Base-by-base conservation (phyloP, 129 eudicot species). In the Pseudognaphalium luteoalbum region DNA sequence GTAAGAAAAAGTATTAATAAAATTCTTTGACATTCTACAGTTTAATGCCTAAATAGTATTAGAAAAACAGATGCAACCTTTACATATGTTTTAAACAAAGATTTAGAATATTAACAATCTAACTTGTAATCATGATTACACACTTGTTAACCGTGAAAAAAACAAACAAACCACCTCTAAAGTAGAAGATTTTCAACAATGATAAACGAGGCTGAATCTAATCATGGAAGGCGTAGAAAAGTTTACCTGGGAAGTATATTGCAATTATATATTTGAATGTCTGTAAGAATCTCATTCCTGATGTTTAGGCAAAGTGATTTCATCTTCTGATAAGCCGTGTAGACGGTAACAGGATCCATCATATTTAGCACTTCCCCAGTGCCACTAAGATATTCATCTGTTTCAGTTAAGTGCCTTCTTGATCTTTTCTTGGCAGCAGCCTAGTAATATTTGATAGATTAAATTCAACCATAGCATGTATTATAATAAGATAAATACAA, bases 401-500 rank as follows among this genome's bases (percentile, higher is more conserved):
- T 91, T 68, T 91, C 97, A 30, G 84, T 80, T 75, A 91, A 81
- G 78, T 91, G 94, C 75, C 91, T 83, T 81, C 91, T 83, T 73
- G 94, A 83, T 79, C 97, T 91, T 85, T 91, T 91, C 56, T 86
- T 91, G 14, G 97, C 88, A 85, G 94, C 94, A 68, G 87, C 90
- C 97, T 91, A 74, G 63, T 76, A 54, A 50, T 64, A 47, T 30
- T 15, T 42, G 60, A 25, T 25, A 25, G 28, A 25, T 25, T 25
- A 25, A 25, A 1, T 25, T 25, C 28, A 25, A 25, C 28, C 28
- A 25, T 25, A 25, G 28, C 28, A 25, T 25, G 28, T 0, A 25
- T 25, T 25, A 25, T 25, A 25, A 25, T 25, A 25, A 25, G 28
- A 25, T 0, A 25, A 25, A 25, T 25, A 25, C 28, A 25, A 25